Base-by-base conservation (phyloP, 2,329 filamentous ascomycete species). In the Aspergillus vadensis region DNA sequence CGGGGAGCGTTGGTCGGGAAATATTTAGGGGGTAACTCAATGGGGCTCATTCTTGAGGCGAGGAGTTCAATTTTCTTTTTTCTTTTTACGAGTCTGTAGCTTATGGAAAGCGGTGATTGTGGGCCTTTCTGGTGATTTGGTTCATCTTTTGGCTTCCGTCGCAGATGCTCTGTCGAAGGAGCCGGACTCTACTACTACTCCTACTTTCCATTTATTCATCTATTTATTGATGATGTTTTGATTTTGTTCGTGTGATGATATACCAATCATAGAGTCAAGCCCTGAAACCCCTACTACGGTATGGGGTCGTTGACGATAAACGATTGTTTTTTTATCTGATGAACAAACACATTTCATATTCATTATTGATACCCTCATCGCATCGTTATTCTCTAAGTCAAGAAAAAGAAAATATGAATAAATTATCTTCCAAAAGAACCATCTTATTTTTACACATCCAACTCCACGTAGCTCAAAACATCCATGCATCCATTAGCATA, bases 41-140 rank as follows among this genome's bases (percentile, higher is more conserved):
- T 96, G 94, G 94, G 94, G 94, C 94, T 97, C 92, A 98, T 97
- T 97, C 92, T 97, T 90, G 94, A 92, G 86, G 90, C 93, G 92
- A 97, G 92, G 90, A 90, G 90, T 85, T 82, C 82, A 77, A 68
- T 69, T 60, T 63, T 71, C 74, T 64, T 77, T 78, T 79, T 64
- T 70, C 71, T 65, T 60, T 65, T 70, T 71, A 32, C 65, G 76
- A 77, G 77, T 82, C 80, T 79, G 77, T 82, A 82, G 79, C 80
- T 83, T 82, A 82, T 82, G 75, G 77, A 81, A 83, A 83, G 79
- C 80, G 77, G 81, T 75, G 73, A 67, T 73, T 62, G 32, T 36
- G 32, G 32, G 32, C 32, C 32, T 5, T 32, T n/a, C n/a, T 14
- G 32, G 66, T 58, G 64, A 21, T 19, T 23, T 1, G 19, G n/a